Evolutionary conservation across 2,329 filamentous ascomycete genomes (phyloP).

Genomic region (Paramyrothecium roridum): DNA sequence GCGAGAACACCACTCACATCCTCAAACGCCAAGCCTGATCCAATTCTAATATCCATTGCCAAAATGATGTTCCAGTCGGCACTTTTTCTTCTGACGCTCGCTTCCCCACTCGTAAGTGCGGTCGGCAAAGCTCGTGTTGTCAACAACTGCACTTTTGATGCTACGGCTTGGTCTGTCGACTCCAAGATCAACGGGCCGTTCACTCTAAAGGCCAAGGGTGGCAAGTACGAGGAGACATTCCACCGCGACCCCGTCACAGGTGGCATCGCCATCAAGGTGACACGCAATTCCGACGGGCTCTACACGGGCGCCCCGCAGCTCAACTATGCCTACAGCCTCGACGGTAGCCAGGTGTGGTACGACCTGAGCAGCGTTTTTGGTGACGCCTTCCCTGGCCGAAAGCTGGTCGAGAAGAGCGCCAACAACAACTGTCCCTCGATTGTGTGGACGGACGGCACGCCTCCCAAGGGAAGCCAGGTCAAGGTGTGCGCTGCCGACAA

Average conservation of each 20-base stretch:
- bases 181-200: conserved; percentile 17
- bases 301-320: conserved; percentile 36
- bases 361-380: conserved; percentile 38
- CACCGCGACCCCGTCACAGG: conserved; percentile 30
- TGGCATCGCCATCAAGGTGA: conserved; percentile 36
- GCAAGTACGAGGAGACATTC: conserved; percentile 29
- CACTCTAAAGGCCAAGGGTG: conserved; percentile 19
- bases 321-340: conserved; percentile 35
- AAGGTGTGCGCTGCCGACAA: conserved; percentile 28
- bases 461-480: conserved; percentile 32
- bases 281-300: conserved; percentile 28
- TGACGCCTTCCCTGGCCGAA: conserved; percentile 30
- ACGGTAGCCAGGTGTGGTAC: conserved; percentile 30
- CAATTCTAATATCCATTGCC: neutral
- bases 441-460: conserved; percentile 28
- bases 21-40: too few relatives aligned
- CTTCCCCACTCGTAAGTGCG: conserved; percentile 9
- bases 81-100: neutral
- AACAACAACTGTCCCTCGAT: conserved; percentile 29
- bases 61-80: neutral
- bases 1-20: too few relatives aligned
- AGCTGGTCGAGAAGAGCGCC: conserved; percentile 24
- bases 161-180: conserved; percentile 38
- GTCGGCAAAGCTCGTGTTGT: conserved; percentile 30
- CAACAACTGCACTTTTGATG: conserved; percentile 31